Evolutionary conservation across 345 rosid species (phyloP).

Genomic region (Atalantia buxifolia): DNA sequence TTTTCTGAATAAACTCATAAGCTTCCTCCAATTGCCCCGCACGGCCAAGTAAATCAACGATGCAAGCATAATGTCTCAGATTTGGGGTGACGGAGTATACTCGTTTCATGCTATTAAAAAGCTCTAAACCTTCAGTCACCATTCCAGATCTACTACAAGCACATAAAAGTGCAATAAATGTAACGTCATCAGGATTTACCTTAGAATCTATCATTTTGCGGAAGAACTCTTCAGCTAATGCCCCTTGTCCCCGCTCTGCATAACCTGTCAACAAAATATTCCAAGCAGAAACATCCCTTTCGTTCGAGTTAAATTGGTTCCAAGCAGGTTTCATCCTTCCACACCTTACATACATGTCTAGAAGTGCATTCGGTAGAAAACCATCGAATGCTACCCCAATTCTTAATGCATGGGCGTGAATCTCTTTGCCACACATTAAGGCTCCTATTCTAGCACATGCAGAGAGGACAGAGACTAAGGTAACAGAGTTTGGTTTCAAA

Average conservation of each 20-base stretch:
- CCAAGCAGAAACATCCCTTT: conserved; percentile 71
- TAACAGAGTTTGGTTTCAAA: conserved; percentile 59
- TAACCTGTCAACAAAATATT: conserved; percentile 73
- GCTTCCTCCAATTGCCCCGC: conserved; percentile 70
- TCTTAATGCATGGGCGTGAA: conserved; percentile 66
- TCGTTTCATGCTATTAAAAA: conserved; percentile 54
- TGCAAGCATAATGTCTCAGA: conserved; percentile 76
- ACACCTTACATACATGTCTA: conserved; percentile 81
- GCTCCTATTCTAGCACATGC: conserved; percentile 88
- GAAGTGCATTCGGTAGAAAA: conserved; percentile 61
- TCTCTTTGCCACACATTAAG: conserved; percentile 73
- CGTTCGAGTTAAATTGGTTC: conserved; percentile 55
- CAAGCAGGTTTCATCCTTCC: conserved; percentile 64
- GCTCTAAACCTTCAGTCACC: conserved; percentile 62
- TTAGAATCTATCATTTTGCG: conserved; percentile 52
- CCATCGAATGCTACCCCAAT: conserved; percentile 50
- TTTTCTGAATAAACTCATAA: conserved; percentile 47
- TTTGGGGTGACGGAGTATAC: conserved; percentile 52
- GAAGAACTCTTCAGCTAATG: conserved; percentile 53
- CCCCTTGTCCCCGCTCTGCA: conserved; percentile 64
- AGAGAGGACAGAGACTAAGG: conserved; percentile 66
- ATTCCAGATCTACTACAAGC: conserved; percentile 82
- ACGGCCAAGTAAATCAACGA: conserved; percentile 86
- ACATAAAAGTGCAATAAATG: conserved; percentile 67
- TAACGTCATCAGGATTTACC: conserved; percentile 65